These are phyloP conservation scores for Solanum arcanum DNA, from an alignment of 257 asterid species.

Conservation along the genomic window DNA sequence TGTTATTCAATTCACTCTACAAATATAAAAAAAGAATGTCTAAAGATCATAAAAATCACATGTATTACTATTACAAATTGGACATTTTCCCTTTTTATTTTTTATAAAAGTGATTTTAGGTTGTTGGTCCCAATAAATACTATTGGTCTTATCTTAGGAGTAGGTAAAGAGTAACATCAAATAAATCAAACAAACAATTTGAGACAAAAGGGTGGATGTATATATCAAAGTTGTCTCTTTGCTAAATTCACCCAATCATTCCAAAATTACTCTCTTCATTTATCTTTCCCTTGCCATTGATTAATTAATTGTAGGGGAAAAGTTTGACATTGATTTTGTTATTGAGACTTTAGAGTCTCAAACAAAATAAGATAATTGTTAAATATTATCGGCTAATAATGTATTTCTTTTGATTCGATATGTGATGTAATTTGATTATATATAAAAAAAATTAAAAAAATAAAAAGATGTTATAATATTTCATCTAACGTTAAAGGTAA, in stretches of 20 bases:
- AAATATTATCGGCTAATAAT: neutral
- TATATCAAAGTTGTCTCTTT: neutral
- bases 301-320: neutral
- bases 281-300: neutral
- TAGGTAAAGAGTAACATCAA: neutral
- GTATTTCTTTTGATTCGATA: neutral
- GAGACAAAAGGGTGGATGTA: neutral
- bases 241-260: neutral
- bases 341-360: neutral
- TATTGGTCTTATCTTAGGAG: neutral
- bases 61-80: too few relatives aligned
- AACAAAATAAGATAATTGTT: neutral
- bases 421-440: too few relatives aligned
- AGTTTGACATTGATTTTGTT: neutral
- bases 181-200: neutral
- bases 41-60: too few relatives aligned
- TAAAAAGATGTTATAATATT: too few relatives aligned
- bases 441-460: accelerated
- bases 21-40: too few relatives aligned
- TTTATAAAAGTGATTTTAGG: neutral
- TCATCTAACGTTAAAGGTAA: neutral
- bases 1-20: too few relatives aligned
- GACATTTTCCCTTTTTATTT: neutral
- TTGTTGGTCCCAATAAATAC: neutral
- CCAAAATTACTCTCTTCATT: neutral